Evolutionary conservation across 371 early-diverging fungal species (phyloP).

Genomic region (Mucor piriformis): DNA sequence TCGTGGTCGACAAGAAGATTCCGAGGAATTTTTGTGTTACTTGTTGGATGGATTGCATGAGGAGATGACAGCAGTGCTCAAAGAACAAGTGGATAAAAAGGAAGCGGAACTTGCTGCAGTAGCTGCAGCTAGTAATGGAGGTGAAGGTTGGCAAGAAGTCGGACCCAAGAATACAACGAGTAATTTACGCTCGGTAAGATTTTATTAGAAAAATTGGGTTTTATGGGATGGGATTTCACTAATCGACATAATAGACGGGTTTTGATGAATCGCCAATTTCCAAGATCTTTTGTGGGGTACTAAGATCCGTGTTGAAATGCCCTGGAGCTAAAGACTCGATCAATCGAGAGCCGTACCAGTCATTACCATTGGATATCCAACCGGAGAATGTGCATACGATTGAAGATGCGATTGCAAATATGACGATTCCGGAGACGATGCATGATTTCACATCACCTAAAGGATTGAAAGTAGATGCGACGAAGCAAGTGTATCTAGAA

Average conservation of each 20-base stretch:
- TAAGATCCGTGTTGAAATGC: slow-evolving; percentile 77
- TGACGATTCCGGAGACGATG: slow-evolving; percentile 78
- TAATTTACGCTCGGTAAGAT: slow-evolving; percentile 39
- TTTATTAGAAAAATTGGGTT: background rate
- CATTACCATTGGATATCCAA: slow-evolving; percentile 88
- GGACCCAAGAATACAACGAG: slow-evolving; percentile 81
- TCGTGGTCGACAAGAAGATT: slow-evolving; percentile 96
- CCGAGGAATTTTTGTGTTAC: slow-evolving; percentile 94
- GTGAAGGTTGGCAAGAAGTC: slow-evolving; percentile 87
- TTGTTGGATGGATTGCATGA: slow-evolving; percentile 94
- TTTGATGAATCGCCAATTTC: slow-evolving; percentile 80
- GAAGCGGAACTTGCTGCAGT: slow-evolving; percentile 19
- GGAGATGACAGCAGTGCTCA: slow-evolving; percentile 70
- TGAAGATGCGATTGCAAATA: slow-evolving; percentile 83
- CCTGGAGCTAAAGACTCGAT: slow-evolving; percentile 81
- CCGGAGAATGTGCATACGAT: slow-evolving; percentile 77
- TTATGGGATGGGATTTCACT: too few species aligned
- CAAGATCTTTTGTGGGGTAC: slow-evolving; percentile 83
- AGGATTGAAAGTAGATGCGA: slow-evolving; percentile 68
- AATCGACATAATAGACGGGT: slow-evolving; percentile 46
- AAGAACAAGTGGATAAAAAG: slow-evolving; percentile 28
- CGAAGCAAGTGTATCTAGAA: slow-evolving; percentile 86
- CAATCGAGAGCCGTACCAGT: slow-evolving; percentile 87
- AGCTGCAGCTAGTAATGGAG: slow-evolving; percentile 35
- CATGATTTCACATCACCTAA: slow-evolving; percentile 59